A percentile compares a stretch with the other conserved stretches of the same genome.
Conservation (phyloP, 176 grass and related monocot genomes). For the Ensete glaucum region DNA sequence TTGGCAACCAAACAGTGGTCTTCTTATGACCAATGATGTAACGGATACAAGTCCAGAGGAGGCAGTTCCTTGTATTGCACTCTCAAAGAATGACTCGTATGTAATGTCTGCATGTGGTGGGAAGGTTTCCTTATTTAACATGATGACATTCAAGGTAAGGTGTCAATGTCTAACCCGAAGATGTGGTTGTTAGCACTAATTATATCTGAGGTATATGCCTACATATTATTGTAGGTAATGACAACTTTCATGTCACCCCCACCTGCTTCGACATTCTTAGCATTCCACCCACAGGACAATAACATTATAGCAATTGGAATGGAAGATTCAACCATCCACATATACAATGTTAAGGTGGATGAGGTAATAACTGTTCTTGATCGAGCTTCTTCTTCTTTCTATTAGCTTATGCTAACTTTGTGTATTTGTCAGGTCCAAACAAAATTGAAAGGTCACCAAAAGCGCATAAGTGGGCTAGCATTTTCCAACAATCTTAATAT, state of each 20-base stretch:
- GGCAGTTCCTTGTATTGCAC: conserved; percentile 84
- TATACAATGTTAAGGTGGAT: conserved; percentile 98
- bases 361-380: conserved; percentile 36
- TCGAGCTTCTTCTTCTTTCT: background rate
- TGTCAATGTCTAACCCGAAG: conserved; percentile 16
- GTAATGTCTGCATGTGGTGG: conserved; percentile 98
- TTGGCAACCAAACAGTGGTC: conserved; percentile 83
- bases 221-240: conserved; percentile 61
- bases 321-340: conserved; percentile 99
- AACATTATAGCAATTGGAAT: conserved; percentile 99
- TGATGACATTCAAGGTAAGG: conserved; percentile 97
- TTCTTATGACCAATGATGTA: conserved; percentile 90
- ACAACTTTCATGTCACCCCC: conserved; percentile 91
- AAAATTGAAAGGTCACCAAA: conserved; percentile 88
- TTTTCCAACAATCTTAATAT: conserved; percentile 73
- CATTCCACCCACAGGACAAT: conserved; percentile 95
- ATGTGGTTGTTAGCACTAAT: background rate
- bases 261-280: conserved; percentile 88
- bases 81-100: conserved; percentile 98
- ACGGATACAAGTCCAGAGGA: conserved; percentile 57
- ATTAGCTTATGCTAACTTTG: conserved; percentile 29
- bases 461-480: conserved; percentile 81
- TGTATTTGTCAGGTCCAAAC: conserved; percentile 64
- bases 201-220: background rate
- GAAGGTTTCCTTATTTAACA: conserved; percentile 97